Base-by-base conservation (phyloP, 176 grass and related monocot genomes). In the Triticum monococcum region DNA sequence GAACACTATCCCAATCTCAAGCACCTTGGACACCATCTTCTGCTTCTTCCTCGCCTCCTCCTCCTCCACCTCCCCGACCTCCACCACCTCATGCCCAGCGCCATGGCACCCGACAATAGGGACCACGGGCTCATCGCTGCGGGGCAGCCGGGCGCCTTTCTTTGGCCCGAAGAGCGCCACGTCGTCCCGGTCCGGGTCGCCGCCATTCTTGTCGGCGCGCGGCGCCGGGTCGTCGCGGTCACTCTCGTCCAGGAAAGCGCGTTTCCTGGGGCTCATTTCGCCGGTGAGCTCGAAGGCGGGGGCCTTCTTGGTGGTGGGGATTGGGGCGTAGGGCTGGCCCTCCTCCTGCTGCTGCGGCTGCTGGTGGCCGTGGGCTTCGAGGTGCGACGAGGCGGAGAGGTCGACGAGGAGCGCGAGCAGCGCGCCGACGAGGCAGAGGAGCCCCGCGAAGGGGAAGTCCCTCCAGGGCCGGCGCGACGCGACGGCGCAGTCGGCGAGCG, bases 11-110 rank as follows among this genome's bases (percentile, higher is more conserved):
- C 97, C 94, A 75, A 99, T 99, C 83, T 99, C 97, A 25, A 94
- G 83, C 63, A 94, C 94, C 81, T 99, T 95, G 33, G 97, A 99
- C 28, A 98, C 94, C 94, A 98, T 92, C 94, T 93, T 94, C 82
- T 96, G 97, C 91, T 99, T 99, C 88, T 81, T 88, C 85, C 82
- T 95, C 30, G 86, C 68, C 77, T 91, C 87, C 62, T 91, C 91
- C 79, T 94, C 91, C 80, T 92, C 93, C 83, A 81, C 89, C 12
- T 87, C 82, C 67, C 78, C 88, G 0, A 79, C 76, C 52, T 78
- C 96, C 70, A 86, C 79, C 68, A 85, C 81, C 12, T 91, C 82
- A 9, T 90, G 84, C 28, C 54, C 84, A 35, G 33, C 79, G 6
- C 84, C 85, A 30, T 95, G 91, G 88, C 89, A 95, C 8, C 88